phyloP scores from a whole-genome alignment of 345 rosid species.

The Salix caprea region DNA sequence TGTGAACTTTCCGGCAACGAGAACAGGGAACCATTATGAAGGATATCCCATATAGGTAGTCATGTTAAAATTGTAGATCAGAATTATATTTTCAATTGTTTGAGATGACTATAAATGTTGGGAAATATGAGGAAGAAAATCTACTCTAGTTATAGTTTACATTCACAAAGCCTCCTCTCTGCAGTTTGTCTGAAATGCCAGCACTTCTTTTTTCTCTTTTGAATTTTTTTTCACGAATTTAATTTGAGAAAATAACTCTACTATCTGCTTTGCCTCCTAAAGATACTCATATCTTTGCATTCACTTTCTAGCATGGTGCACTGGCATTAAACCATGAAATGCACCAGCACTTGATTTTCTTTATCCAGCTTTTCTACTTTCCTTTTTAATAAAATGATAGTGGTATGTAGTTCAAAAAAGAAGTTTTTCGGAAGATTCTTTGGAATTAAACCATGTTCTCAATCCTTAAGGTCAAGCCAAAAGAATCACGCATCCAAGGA shows the following conservation, averaged over 20 bases:
- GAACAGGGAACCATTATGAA: background rate
- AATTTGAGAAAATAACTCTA: background rate
- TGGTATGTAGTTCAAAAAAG: background rate
- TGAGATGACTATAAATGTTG: background rate
- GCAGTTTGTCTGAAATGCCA: background rate
- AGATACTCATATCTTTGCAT: background rate
- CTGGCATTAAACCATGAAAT: background rate
- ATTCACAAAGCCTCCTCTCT: background rate
- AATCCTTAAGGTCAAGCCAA: background rate
- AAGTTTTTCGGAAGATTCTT: background rate
- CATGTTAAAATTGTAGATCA: too few relatives aligned
- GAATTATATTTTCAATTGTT: background rate
- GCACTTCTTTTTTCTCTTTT: background rate
- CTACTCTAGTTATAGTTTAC: background rate
- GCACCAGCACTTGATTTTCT: background rate
- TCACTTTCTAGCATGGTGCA: background rate
- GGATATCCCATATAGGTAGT: background rate
- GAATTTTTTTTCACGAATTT: background rate
- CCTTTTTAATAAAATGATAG: background rate
- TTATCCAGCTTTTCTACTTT: background rate
- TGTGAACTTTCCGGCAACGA: background rate
- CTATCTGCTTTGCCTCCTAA: background rate
- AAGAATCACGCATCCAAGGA: background rate
- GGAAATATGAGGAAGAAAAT: background rate
- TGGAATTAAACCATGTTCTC: background rate